Evolutionary conservation across 2,329 filamentous ascomycete species (phyloP).

Genomic region (Rhynchosporium agropyri): DNA sequence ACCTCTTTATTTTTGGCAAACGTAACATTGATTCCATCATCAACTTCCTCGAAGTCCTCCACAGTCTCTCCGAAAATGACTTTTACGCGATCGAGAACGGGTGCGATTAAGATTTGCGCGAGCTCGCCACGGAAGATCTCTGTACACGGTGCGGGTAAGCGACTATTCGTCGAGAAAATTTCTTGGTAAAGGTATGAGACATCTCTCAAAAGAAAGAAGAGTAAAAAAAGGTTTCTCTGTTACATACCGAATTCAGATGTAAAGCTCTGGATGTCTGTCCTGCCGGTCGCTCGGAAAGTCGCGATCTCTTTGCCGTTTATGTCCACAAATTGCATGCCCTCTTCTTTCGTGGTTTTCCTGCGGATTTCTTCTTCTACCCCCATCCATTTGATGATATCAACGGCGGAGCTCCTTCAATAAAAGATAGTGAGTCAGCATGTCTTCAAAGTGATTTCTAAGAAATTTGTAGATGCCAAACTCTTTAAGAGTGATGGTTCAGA

Average conservation of each 20-base stretch:
- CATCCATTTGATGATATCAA: conserved; percentile 55
- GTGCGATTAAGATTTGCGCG: conserved; percentile 45
- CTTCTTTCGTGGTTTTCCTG: conserved; percentile 47
- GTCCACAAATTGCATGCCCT: conserved; percentile 51
- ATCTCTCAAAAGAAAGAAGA: no score
- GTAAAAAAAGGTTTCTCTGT: no score
- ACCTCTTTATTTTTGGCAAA: conserved; percentile 22
- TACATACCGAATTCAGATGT: conserved; percentile 45
- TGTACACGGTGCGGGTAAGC: no score
- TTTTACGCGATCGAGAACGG: conserved; percentile 35
- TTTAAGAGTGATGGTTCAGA: no score
- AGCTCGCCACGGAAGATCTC: conserved; percentile 52
- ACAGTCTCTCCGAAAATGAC: conserved; percentile 43
- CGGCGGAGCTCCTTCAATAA: conserved; percentile 42
- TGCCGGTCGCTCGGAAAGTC: conserved; percentile 43
- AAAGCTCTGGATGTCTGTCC: conserved; percentile 39
- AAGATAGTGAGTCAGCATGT: no score
- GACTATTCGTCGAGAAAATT: no score
- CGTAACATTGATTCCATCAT: conserved; percentile 41
- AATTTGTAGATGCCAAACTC: no score
- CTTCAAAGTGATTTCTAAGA: no score
- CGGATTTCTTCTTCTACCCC: conserved; percentile 51
- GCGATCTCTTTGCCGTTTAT: conserved; percentile 44
- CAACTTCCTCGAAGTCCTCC: conserved; percentile 33
- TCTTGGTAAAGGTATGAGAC: no score